A percentile compares a stretch with the other conserved stretches of the same genome.
These are phyloP conservation scores for Penicillium paradoxum DNA, from an alignment of 495 filamentous ascomycete species.

Conservation along the genomic window DNA sequence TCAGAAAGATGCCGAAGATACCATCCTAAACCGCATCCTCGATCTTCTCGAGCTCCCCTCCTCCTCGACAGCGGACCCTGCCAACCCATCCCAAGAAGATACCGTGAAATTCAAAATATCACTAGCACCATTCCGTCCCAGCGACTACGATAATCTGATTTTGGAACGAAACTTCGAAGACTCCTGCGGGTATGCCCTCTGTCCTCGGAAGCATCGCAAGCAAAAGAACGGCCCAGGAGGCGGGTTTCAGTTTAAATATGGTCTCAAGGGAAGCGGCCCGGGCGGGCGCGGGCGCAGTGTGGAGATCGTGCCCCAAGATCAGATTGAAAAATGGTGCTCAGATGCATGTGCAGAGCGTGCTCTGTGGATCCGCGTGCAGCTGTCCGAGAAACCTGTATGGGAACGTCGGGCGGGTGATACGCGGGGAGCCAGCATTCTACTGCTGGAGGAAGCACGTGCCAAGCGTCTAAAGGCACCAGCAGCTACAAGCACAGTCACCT, in stretches of 20 bases:
- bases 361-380: constrained; percentile 80
- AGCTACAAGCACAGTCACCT: constrained; percentile 13
- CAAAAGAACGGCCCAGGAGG: constrained; percentile 30
- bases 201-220: constrained; percentile 51
- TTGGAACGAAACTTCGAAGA: constrained; percentile 77
- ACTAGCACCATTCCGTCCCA: constrained; percentile 68
- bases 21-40: constrained; percentile 65
- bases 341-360: constrained; percentile 71
- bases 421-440: constrained; percentile 39
- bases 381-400: constrained; percentile 74
- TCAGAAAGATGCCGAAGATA: constrained; percentile 65
- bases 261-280: constrained; percentile 47
- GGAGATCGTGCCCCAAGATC: constrained; percentile 57
- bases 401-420: constrained; percentile 49
- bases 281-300: constrained; percentile 46
- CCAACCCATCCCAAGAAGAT: constrained; percentile 55
- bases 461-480: constrained; percentile 9
- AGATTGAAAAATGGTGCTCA: constrained; percentile 85
- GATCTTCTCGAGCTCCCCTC: constrained; percentile 60
- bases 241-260: constrained; percentile 47
- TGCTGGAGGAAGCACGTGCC: constrained; percentile 49
- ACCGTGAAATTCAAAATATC: constrained; percentile 50
- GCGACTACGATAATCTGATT: constrained; percentile 81
- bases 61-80: constrained; percentile 46
- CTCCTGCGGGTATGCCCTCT: constrained; percentile 79